Evolutionary conservation across 768 basidiomycete genomes (phyloP).

Genomic region (Boletales sp.): DNA sequence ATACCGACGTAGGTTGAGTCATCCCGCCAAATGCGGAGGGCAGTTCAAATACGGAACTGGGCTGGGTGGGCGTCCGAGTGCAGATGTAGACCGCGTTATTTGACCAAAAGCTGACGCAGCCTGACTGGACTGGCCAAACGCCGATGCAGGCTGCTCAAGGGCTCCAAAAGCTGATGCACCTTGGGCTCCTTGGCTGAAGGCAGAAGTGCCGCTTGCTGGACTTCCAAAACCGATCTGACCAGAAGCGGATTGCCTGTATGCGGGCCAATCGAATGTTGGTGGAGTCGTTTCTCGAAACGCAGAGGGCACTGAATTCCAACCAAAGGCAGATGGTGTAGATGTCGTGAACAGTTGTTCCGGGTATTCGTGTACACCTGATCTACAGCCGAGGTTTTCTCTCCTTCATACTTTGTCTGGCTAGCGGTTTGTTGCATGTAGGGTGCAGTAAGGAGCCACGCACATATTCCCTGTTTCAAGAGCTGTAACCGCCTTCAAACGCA

Average conservation of each 20-base stretch:
- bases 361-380: conserved; percentile 48
- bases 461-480: conserved; percentile 60
- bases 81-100: conserved; percentile 21
- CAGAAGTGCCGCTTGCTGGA: conserved; percentile 10
- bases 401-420: conserved; percentile 55
- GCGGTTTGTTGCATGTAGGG: conserved; percentile 1
- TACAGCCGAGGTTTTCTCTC: conserved; percentile 49
- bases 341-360: conserved; percentile 38
- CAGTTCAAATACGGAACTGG: conserved; percentile 30
- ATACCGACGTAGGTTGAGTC: conserved; percentile 27
- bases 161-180: conserved; percentile 36
- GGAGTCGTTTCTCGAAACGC: conserved; percentile 31
- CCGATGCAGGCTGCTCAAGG: conserved; percentile 19
- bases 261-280: conserved; percentile 21
- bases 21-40: conserved; percentile 27
- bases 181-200: conserved; percentile 27
- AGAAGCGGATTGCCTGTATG: conserved; percentile 39
- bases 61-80: conserved; percentile 31
- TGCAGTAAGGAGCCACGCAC: conserved; percentile 39
- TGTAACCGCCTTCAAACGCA: conserved; percentile 59
- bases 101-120: conserved; percentile 36
- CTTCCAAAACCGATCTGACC: conserved; percentile 33
- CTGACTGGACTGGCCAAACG: conserved; percentile 34
- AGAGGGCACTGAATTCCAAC: conserved; percentile 23
- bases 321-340: conserved; percentile 39